These are phyloP conservation scores for Tricholoma terreum DNA, from an alignment of 768 basidiomycete species.

Conservation along the genomic window DNA sequence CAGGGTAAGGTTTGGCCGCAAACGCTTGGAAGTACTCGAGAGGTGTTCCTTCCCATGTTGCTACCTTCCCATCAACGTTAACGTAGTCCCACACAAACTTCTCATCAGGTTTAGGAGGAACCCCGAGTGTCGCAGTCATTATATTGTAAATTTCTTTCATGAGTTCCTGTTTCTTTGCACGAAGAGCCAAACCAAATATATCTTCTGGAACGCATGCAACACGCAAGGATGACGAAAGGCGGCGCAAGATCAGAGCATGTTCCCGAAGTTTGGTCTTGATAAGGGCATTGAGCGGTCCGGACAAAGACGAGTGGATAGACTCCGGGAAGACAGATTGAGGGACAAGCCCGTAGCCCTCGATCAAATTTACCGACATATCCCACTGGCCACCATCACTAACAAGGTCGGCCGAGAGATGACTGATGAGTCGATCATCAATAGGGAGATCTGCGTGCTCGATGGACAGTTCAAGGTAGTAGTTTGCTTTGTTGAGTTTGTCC, in stretches of 20 bases:
- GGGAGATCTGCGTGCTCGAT: conserved; percentile 79
- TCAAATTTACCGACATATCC: conserved; percentile 76
- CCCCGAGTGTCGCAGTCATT: conserved; percentile 83
- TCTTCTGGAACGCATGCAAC: conserved; percentile 44
- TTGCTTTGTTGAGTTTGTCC: conserved; percentile 93
- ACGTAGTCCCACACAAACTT: conserved; percentile 88
- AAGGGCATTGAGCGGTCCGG: conserved; percentile 68
- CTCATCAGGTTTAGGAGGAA: conserved; percentile 71
- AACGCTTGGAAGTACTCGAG: conserved; percentile 74
- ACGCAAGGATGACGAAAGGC: conserved; percentile 52
- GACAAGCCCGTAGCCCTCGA: conserved; percentile 78
- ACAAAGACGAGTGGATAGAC: conserved; percentile 75
- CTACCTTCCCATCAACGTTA: conserved; percentile 71
- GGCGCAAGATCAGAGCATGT: conserved; percentile 79
- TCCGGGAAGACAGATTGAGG: conserved; percentile 85
- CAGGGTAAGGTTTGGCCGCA: conserved; percentile 52
- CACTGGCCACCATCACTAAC: conserved; percentile 93
- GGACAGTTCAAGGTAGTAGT: conserved; percentile 87
- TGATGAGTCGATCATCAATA: conserved; percentile 80
- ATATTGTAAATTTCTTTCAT: conserved; percentile 83
- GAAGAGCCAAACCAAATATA: conserved; percentile 51
- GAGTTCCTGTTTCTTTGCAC: conserved; percentile 81
- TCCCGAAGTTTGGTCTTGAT: conserved; percentile 91
- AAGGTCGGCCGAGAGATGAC: conserved; percentile 69
- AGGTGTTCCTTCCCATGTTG: conserved; percentile 78